A percentile compares a stretch with the other conserved stretches of the same genome.
Conservation (phyloP, 805 yeast species). For the Ascoidea rubescens region DNA sequence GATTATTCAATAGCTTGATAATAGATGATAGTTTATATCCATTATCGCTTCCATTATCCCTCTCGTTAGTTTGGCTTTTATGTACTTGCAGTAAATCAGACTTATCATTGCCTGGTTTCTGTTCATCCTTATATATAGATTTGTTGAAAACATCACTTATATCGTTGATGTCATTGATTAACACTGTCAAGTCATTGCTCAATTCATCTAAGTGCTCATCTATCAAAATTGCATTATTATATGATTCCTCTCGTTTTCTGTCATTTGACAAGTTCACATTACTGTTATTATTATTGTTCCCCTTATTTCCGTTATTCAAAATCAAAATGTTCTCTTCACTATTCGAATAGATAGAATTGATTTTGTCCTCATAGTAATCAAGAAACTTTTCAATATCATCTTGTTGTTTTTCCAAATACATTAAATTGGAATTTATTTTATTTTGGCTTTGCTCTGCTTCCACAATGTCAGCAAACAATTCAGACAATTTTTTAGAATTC, state of each 20-base stretch:
- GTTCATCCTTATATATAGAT: constrained; percentile 23
- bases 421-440: constrained; percentile 75
- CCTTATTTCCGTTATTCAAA: constrained; percentile 11
- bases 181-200: constrained; percentile 60
- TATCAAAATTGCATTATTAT: constrained; percentile 70
- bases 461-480: constrained; percentile 61
- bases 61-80: constrained; percentile 14
- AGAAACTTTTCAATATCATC: constrained; percentile 76
- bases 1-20: constrained; percentile 72
- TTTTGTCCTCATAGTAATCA: constrained; percentile 70
- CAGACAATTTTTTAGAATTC: constrained; percentile 75
- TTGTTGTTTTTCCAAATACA: constrained; percentile 83
- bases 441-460: constrained; percentile 77
- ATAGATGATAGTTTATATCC: constrained; percentile 49
- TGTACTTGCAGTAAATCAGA: background rate
- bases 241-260: constrained; percentile 80
- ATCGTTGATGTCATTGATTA: constrained; percentile 71
- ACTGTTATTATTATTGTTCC: background rate
- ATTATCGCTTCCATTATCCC: constrained; percentile 21
- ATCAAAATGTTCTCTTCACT: constrained; percentile 12
- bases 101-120: constrained; percentile 22
- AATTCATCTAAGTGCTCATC: constrained; percentile 70
- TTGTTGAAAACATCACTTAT: constrained; percentile 72
- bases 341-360: constrained; percentile 23
- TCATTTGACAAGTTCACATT: constrained; percentile 38